Percentiles rank a stretch among this genome's conserved stretches.
These are phyloP conservation scores for Cydonia oblonga DNA, from an alignment of 331 rosid genomes.

Conservation along the genomic window DNA sequence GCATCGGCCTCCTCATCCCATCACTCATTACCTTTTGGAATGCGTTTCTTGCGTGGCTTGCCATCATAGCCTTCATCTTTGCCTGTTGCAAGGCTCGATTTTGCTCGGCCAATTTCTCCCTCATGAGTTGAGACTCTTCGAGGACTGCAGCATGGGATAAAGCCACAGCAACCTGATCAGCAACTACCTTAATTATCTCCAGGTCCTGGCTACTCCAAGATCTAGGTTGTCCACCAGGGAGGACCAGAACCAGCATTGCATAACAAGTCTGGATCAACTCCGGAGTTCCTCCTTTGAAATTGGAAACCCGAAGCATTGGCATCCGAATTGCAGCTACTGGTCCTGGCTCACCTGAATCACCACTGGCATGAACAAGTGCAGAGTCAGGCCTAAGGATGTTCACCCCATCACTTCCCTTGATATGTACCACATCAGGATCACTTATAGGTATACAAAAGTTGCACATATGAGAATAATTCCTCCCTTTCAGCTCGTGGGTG, in stretches of 20 bases:
- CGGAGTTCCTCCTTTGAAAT: slow-evolving; percentile 96
- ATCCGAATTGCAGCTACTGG: slow-evolving; percentile 87
- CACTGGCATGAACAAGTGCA: slow-evolving; percentile 54
- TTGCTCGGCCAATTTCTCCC: slow-evolving; percentile 88
- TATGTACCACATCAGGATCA: slow-evolving; percentile 55
- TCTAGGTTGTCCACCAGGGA: slow-evolving; percentile 67
- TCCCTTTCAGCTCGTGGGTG: slow-evolving; percentile 65
- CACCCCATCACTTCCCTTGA: slow-evolving; percentile 54
- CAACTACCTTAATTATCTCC: slow-evolving; percentile 92
- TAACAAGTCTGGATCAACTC: slow-evolving; percentile 71
- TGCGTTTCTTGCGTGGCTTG: slow-evolving; percentile 81
- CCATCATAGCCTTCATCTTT: slow-evolving; percentile 81
- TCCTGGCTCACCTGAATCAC: slow-evolving; percentile 55
- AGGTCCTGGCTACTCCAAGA: slow-evolving; percentile 81
- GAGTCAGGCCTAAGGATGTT: slow-evolving; percentile 60
- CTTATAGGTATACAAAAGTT: slow-evolving; percentile 45
- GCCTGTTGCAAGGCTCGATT: slow-evolving; percentile 96
- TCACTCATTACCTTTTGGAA: slow-evolving; percentile 96
- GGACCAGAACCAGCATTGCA: slow-evolving; percentile 83
- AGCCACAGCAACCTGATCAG: slow-evolving; percentile 99
- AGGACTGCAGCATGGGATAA: slow-evolving; percentile 95
- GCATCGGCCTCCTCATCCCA: slow-evolving; percentile 99
- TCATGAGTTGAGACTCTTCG: slow-evolving; percentile 96
- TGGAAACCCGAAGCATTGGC: slow-evolving; percentile 93
- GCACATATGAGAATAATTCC: slow-evolving; percentile 31